Conservation (phyloP, 139 green algal genomes). For the Gonium pectorale region DNA sequence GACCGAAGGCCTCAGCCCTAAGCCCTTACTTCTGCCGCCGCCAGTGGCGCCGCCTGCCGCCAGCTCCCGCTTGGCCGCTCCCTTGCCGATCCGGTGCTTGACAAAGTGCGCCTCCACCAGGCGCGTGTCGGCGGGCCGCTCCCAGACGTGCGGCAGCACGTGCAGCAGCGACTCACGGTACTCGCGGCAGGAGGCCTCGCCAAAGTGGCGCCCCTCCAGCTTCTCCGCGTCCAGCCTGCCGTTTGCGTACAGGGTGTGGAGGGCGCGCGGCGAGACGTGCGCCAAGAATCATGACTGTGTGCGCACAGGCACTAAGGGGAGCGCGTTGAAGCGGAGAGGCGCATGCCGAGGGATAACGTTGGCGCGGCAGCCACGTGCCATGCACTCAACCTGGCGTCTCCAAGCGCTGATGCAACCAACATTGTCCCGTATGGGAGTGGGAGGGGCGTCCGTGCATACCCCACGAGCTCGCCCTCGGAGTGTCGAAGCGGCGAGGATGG, state of each 20-base stretch:
- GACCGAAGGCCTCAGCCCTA: too few species aligned
- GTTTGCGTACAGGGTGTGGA: background rate
- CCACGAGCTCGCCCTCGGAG: too few species aligned
- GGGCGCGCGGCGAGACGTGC: background rate
- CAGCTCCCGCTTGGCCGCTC: slow-evolving; percentile 33
- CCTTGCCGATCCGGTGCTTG: slow-evolving; percentile 67
- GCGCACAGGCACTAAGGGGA: too few species aligned
- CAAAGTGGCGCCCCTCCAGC: slow-evolving; percentile 81
- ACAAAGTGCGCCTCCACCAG: slow-evolving; percentile 88
- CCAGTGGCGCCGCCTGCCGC: background rate
- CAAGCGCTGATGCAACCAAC: too few species aligned
- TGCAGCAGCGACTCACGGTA: slow-evolving; percentile 89
- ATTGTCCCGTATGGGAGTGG: too few species aligned
- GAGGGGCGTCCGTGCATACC: too few species aligned
- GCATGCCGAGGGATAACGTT: too few species aligned
- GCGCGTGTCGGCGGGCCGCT: slow-evolving; percentile 76
- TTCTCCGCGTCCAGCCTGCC: slow-evolving; percentile 76
- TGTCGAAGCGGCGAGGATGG: too few species aligned
- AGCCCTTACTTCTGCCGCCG: background rate
- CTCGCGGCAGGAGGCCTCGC: slow-evolving; percentile 93
- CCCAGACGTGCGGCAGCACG: slow-evolving; percentile 87
- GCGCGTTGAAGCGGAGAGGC: too few species aligned
- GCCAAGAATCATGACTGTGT: background rate
- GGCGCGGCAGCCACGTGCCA: too few species aligned
- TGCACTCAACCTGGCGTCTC: too few species aligned